These are phyloP conservation scores for Colletotrichum sublineola DNA, from an alignment of 2,329 filamentous ascomycete species.

Conservation along the genomic window DNA sequence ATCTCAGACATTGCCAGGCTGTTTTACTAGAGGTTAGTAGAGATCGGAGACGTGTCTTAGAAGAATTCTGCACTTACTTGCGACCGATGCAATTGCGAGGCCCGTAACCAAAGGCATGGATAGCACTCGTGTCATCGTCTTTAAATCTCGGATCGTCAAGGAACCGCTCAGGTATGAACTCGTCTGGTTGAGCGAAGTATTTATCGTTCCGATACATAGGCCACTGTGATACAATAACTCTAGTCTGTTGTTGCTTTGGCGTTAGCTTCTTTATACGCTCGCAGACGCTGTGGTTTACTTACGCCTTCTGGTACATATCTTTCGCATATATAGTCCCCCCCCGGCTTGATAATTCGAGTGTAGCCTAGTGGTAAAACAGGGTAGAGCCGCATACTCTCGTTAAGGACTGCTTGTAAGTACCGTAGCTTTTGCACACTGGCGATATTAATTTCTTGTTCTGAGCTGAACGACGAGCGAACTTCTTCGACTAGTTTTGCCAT, in stretches of 20 bases:
- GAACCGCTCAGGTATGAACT: conserved; percentile 60
- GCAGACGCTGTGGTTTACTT: conserved; percentile 42
- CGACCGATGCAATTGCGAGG: conserved; percentile 64
- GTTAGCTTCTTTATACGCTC: neutral
- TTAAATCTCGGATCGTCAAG: conserved; percentile 44
- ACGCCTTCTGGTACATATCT: conserved; percentile 52
- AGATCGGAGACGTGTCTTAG: no score
- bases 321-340: conserved; percentile 51
- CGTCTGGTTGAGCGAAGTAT: conserved; percentile 59
- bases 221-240: conserved; percentile 56
- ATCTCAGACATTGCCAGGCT: conserved; percentile 62
- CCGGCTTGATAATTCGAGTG: conserved; percentile 48
- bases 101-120: conserved; percentile 63
- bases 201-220: conserved; percentile 26
- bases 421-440: conserved; percentile 47
- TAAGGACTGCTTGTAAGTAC: conserved; percentile 58
- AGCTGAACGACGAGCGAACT: conserved; percentile 54
- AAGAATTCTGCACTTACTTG: conserved; percentile 52
- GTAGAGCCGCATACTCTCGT: conserved; percentile 56
- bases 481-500: conserved; percentile 54
- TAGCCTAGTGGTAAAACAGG: conserved; percentile 48
- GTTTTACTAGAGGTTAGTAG: neutral
- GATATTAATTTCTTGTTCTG: conserved; percentile 55
- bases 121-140: conserved; percentile 50
- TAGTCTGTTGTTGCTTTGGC: conserved; percentile 4